Evolutionary conservation across 1,284 basidiomycete genomes (phyloP).

Genomic region (Malassezia equina): DNA sequence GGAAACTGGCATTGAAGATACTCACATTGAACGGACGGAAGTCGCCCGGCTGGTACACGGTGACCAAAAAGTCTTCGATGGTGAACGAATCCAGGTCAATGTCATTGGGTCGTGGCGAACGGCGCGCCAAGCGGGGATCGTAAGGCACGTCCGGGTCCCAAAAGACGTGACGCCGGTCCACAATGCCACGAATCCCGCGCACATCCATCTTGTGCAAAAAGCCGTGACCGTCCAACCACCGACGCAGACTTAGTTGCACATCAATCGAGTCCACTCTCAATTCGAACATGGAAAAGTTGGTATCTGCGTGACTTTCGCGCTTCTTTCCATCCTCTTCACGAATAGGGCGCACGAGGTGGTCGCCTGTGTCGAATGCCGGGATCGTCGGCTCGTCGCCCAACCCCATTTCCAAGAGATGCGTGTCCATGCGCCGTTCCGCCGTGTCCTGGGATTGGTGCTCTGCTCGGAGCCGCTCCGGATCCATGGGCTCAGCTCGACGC

Average conservation of each 20-base stretch:
- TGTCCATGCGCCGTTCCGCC: not conserved
- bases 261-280: constrained; percentile 68
- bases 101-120: constrained; percentile 65
- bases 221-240: constrained; percentile 94
- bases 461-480: constrained; percentile 29
- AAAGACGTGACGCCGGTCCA: constrained; percentile 78
- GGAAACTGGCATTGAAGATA: constrained; percentile 86
- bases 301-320: constrained; percentile 30
- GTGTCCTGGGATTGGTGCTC: constrained; percentile 15
- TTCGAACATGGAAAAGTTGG: constrained; percentile 47
- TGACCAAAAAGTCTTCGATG: constrained; percentile 84
- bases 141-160: constrained; percentile 71
- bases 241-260: constrained; percentile 80
- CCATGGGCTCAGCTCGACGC: constrained; percentile 56
- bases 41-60: constrained; percentile 81
- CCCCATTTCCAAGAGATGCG: not conserved
- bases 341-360: constrained; percentile 39
- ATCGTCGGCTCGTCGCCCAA: constrained; percentile 7
- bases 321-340: constrained; percentile 15
- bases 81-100: constrained; percentile 83
- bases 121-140: constrained; percentile 71
- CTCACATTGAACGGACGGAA: constrained; percentile 83
- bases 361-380: constrained; percentile 28
- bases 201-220: constrained; percentile 79
- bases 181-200: constrained; percentile 82